Percentiles rank a stretch among this genome's conserved stretches.
These are phyloP conservation scores for Hypoxylon sp. DNA, from an alignment of 2,329 filamentous ascomycete genomes.

Conservation along the genomic window DNA sequence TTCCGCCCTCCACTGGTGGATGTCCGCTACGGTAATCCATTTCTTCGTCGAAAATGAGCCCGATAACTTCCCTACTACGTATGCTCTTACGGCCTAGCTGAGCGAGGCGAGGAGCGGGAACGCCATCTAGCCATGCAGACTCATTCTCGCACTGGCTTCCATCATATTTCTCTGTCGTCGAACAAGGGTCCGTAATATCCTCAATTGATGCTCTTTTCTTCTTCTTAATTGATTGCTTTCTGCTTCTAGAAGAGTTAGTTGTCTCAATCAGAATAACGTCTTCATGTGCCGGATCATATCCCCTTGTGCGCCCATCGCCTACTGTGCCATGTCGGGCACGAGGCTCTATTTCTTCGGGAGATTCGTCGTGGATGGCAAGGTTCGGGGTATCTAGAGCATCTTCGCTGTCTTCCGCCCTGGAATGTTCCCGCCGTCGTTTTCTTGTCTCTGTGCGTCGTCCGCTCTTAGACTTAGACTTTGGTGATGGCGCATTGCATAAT, in stretches of 20 bases:
- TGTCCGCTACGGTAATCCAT: conserved; percentile 7
- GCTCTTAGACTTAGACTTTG: neutral
- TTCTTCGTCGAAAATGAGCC: conserved; percentile 49
- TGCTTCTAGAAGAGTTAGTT: conserved; percentile 14
- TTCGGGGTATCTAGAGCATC: neutral
- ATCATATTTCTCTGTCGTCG: conserved; percentile 5
- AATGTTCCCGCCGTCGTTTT: neutral
- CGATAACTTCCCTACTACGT: conserved; percentile 52
- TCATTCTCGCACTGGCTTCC: conserved; percentile 16
- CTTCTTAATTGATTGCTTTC: conserved; percentile 24
- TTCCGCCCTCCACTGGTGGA: conserved; percentile 1
- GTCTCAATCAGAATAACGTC: conserved; percentile 1
- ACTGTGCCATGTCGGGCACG: neutral
- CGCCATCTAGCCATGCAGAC: conserved; percentile 20
- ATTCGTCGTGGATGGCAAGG: conserved; percentile 2
- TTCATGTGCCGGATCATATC: neutral
- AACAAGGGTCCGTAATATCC: conserved; percentile 3
- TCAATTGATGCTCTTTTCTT: conserved; percentile 5
- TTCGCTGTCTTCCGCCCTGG: neutral
- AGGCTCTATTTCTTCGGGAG: conserved; percentile 9
- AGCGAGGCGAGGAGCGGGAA: conserved; percentile 49
- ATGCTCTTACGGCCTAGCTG: conserved; percentile 49
- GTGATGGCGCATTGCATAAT: neutral
- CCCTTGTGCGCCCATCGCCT: neutral
- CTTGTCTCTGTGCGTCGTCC: conserved; percentile 6